Conservation (phyloP, 805 yeast genomes). For the Metschnikowia arizonensis region DNA sequence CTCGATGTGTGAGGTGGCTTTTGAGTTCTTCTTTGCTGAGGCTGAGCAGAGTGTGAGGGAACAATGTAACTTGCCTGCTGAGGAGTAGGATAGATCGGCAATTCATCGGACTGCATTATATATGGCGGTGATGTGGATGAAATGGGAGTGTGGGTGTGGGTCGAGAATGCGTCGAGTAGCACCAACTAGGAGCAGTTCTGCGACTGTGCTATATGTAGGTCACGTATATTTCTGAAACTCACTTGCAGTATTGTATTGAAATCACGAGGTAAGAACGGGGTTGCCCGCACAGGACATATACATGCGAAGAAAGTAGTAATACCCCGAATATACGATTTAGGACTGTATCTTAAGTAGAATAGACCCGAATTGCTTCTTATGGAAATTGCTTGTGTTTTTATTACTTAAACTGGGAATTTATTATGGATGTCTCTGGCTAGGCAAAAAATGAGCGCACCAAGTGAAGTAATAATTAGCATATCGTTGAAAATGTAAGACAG, state of each 20-base stretch:
- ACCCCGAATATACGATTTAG: background rate
- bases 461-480: background rate
- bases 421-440: background rate
- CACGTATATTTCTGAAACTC: background rate
- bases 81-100: slow-evolving; percentile 45
- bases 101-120: slow-evolving; percentile 27
- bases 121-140: background rate
- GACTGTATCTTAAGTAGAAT: background rate
- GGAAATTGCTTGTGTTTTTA: background rate
- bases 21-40: slow-evolving; percentile 3
- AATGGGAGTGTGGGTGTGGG: background rate
- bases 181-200: background rate
- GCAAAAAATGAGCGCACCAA: background rate
- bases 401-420: background rate
- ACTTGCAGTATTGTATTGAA: slow-evolving; percentile 1
- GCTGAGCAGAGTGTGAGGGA: slow-evolving; percentile 9
- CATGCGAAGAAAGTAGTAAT: background rate
- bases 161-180: slow-evolving; percentile 2
- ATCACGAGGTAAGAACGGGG: background rate
- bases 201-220: background rate
- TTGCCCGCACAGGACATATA: background rate
- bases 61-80: slow-evolving; percentile 34
- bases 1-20: slow-evolving; percentile 9
- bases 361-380: background rate
- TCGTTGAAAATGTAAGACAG: background rate